A percentile compares a stretch with the other conserved stretches of the same genome.
phyloP scores from a whole-genome alignment of 106 monocot species.

The Dendrobium chrysotoxum region DNA sequence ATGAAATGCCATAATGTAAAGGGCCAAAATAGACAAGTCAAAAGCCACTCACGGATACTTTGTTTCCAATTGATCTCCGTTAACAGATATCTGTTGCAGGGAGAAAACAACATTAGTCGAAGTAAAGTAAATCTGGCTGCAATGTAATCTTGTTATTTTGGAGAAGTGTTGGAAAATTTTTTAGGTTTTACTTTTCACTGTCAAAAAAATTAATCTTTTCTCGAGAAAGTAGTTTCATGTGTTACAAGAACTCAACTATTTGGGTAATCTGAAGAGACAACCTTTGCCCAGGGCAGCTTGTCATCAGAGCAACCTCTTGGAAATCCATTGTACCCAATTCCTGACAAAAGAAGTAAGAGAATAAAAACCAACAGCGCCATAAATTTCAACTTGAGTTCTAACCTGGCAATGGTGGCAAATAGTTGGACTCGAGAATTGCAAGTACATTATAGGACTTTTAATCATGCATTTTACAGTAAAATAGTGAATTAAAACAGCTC shows the following conservation, averaged over 20 bases:
- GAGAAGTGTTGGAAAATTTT: neutral
- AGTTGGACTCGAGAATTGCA: neutral
- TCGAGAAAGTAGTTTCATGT: neutral
- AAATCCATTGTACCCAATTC: conserved; percentile 97
- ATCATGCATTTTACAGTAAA: neutral
- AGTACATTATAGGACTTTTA: neutral
- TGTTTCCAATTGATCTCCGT: conserved; percentile 74
- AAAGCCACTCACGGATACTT: conserved; percentile 79
- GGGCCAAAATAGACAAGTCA: neutral
- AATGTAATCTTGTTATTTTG: neutral
- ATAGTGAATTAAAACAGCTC: neutral
- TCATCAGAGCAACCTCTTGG: conserved; percentile 98
- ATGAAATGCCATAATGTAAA: neutral
- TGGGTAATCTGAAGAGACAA: conserved; percentile 13
- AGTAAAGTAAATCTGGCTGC: neutral
- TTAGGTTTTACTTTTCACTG: neutral
- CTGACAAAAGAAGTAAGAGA: conserved; percentile 27
- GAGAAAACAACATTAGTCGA: conserved; percentile 8
- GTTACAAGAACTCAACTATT: conserved; percentile 1
- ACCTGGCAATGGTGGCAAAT: neutral
- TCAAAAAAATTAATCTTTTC: neutral
- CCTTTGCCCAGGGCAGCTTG: conserved; percentile 97
- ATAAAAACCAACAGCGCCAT: neutral
- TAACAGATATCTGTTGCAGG: conserved; percentile 63
- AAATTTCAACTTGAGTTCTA: neutral